Percentiles rank a stretch among this genome's conserved stretches.
phyloP scores from a whole-genome alignment of 352 stramenopile species.

The Pythium scleroteichum region DNA sequence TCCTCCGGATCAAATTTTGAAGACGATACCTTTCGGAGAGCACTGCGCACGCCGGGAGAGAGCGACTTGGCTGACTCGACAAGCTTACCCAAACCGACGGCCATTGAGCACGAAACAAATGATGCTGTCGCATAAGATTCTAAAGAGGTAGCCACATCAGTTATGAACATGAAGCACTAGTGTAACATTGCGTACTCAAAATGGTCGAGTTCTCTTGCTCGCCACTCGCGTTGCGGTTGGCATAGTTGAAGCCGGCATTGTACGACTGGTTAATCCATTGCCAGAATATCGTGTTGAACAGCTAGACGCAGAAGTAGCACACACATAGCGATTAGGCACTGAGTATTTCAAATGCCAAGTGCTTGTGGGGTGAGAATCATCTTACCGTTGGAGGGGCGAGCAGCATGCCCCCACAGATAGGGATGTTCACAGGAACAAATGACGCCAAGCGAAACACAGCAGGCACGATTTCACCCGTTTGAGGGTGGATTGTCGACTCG shows the following conservation, averaged over 20 bases:
- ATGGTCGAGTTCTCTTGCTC: conserved; percentile 77
- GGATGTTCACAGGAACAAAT: conserved; percentile 88
- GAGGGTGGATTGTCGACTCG: conserved; percentile 79
- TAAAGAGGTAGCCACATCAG: conserved; percentile 23
- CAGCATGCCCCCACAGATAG: conserved; percentile 86
- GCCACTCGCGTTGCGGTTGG: conserved; percentile 84
- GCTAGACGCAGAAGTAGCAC: conserved; percentile 13
- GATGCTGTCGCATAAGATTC: conserved; percentile 81
- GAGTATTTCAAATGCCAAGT: no score
- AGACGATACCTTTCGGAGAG: conserved; percentile 62
- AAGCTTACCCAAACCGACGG: conserved; percentile 72
- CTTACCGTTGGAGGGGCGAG: conserved; percentile 68
- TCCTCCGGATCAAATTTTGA: background rate
- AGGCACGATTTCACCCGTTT: conserved; percentile 78
- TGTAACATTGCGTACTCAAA: conserved; percentile 49
- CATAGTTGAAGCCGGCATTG: conserved; percentile 89
- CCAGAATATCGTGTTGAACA: conserved; percentile 83
- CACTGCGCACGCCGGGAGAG: conserved; percentile 55
- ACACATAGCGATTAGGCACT: no score
- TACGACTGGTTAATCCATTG: conserved; percentile 91
- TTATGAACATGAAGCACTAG: background rate
- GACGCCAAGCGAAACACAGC: conserved; percentile 71
- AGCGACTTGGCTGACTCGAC: conserved; percentile 78
- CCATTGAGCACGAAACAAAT: conserved; percentile 75
- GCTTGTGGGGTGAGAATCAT: no score